A percentile compares a stretch with the other conserved stretches of the same genome.
Conservation (phyloP, 495 filamentous ascomycete genomes). For the Schizothecium vesticola region DNA sequence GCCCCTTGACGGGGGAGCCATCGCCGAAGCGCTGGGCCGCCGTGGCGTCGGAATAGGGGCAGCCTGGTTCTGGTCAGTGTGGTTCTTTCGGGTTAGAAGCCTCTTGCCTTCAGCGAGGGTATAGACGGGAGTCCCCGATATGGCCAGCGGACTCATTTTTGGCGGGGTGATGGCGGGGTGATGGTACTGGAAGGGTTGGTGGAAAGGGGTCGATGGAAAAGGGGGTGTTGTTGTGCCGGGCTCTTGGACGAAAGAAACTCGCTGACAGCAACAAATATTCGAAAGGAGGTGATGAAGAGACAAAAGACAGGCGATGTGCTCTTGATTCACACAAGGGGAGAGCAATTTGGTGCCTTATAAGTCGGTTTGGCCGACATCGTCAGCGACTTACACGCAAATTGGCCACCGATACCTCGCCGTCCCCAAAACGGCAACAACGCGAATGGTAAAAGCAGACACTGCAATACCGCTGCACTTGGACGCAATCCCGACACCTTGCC, state of each 20-base stretch:
- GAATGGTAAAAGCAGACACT: background rate
- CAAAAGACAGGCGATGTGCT: background rate
- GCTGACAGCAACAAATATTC: background rate
- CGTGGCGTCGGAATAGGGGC: conserved; percentile 15
- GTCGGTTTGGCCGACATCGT: background rate
- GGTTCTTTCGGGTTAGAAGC: background rate
- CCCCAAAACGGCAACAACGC: background rate
- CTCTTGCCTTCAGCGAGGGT: conserved; percentile 18
- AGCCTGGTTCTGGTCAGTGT: conserved; percentile 11
- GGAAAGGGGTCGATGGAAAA: background rate
- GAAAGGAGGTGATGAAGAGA: background rate
- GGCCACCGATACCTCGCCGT: background rate
- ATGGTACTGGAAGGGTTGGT: background rate
- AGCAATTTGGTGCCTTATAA: background rate
- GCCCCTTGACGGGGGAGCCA: conserved; percentile 11
- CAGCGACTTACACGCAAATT: background rate
- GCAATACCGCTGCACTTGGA: background rate
- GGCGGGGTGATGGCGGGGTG: background rate
- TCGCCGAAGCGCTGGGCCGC: conserved; percentile 17
- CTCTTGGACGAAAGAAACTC: background rate
- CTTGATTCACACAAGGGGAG: background rate
- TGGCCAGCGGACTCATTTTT: background rate
- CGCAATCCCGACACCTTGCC: background rate
- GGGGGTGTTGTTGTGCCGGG: background rate
- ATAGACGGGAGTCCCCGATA: conserved; percentile 2